Base-by-base conservation (phyloP, 1,284 basidiomycete genomes). In the Erythrobasidium hasegawianum region DNA sequence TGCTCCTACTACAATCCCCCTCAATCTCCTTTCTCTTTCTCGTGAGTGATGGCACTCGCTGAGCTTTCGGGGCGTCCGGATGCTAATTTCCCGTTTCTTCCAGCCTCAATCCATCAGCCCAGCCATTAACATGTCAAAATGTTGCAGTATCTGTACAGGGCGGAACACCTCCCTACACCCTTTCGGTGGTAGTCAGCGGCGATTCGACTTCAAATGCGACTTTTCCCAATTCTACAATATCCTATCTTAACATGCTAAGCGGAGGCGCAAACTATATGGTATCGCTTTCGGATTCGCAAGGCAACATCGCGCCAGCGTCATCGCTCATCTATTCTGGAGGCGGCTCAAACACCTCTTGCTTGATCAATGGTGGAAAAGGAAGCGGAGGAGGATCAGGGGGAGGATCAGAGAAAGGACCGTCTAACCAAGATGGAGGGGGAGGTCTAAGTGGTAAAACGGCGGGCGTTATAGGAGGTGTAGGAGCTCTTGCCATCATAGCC, bases 61-160 rank as follows among this genome's bases (percentile, higher is more conserved):
- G 49, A 52, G 14, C 13, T 52, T n/a, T n/a, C n/a, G n/a, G n/a
- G n/a, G n/a, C n/a, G n/a, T 16, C 20, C 14, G 14, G 20, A 11
- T 13, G 33, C 55, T 26, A 10, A 39, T 26, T 4, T 33, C 18
- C 29, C 11, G 9, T 13, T 39, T n/a, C 9, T 20, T 43, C 4
- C 52, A 64, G 61, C 29, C 39, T 53, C 24, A 65, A n/a, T 26
- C 62, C 62, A 14, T 9, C 62, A 16, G 9, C 62, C 4, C 62
- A 65, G 33, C 67, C 67, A 1, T n/a, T 26, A 1, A 64, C 61
- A 10, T 68, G 67, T 56, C 67, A 68, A 38, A 26, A 53, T 18
- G 52, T 64, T 20, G 56, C 39, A 16, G 40, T 64, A 18, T 20
- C 47, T 1, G 26, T 55, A 0, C 3, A 16, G 3, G 61, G 61